Conservation (phyloP, 805 yeast genomes). For the Myxozyma kluyveri region DNA sequence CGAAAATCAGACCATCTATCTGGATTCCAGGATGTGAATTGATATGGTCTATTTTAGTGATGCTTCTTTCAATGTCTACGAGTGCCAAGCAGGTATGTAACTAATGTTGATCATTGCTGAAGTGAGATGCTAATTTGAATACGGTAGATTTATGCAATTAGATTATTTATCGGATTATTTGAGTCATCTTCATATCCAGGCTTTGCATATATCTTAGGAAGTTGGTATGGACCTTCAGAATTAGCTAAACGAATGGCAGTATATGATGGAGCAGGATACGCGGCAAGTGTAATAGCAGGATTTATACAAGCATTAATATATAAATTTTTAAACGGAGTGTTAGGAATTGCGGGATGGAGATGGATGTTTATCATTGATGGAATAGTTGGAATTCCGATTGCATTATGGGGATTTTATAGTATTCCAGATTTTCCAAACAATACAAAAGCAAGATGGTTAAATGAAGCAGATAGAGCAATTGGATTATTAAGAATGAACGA, state of each 20-base stretch:
- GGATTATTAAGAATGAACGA: conserved; percentile 13
- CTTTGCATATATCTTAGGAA: conserved; percentile 33
- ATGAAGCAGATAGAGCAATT: conserved; percentile 13
- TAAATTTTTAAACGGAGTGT: conserved; percentile 44
- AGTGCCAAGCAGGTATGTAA: conserved; percentile 30
- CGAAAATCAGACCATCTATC: conserved; percentile 32
- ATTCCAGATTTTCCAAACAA: conserved; percentile 27
- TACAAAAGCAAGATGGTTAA: conserved; percentile 25
- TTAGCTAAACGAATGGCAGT: conserved; percentile 34
- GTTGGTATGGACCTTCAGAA: conserved; percentile 36
- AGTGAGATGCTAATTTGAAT: no score
- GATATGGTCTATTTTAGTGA: conserved; percentile 33
- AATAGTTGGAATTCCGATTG: conserved; percentile 21
- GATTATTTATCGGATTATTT: conserved; percentile 38
- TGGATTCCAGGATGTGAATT: conserved; percentile 36
- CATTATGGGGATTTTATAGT: conserved; percentile 19
- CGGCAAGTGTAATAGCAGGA: conserved; percentile 44
- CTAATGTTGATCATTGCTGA: no score
- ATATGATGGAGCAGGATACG: conserved; percentile 30
- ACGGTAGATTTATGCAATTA: conserved; percentile 35
- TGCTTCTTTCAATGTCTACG: conserved; percentile 31
- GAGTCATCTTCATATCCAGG: conserved; percentile 37
- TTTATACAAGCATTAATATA: conserved; percentile 55
- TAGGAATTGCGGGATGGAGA: conserved; percentile 39
- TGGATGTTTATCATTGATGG: conserved; percentile 28